Evolutionary conservation across 805 yeast species (phyloP).

Genomic region (Teunomyces barrocoloradensis): DNA sequence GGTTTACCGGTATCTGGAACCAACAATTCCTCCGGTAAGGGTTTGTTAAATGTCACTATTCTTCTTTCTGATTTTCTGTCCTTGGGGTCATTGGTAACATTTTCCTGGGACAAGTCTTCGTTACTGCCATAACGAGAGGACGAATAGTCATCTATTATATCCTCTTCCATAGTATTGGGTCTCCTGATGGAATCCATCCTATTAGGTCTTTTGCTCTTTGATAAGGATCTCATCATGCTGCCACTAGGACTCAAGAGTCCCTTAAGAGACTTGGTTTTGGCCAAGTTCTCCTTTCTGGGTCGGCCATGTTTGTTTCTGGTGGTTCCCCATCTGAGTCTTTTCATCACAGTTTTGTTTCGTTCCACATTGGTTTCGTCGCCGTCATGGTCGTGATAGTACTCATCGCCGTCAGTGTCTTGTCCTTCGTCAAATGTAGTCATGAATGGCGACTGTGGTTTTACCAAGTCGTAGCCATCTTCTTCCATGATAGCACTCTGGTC

Average conservation of each 20-base stretch:
- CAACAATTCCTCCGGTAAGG: constrained; percentile 55
- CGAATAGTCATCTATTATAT: constrained; percentile 20
- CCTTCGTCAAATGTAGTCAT: constrained; percentile 11
- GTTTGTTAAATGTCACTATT: constrained; percentile 56
- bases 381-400: constrained; percentile 18
- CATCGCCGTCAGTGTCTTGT: constrained; percentile 7
- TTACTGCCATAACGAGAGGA: constrained; percentile 2
- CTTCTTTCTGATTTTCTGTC: constrained; percentile 38
- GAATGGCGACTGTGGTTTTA: constrained; percentile 30
- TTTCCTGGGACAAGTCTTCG: constrained; percentile 7
- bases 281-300: constrained; percentile 47
- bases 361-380: constrained; percentile 12
- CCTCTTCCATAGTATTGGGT: constrained; percentile 22
- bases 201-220: constrained; percentile 6
- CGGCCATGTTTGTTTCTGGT: constrained; percentile 71
- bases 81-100: constrained; percentile 30
- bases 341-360: constrained; percentile 52
- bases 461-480: constrained; percentile 22
- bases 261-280: constrained; percentile 53
- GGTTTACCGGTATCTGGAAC: constrained; percentile 63
- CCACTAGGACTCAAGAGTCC: constrained; percentile 29
- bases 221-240: constrained; percentile 18
- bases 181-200: constrained; percentile 17
- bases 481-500: constrained; percentile 23
- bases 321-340: constrained; percentile 89